A percentile compares a stretch with the other conserved stretches of the same genome.
These are phyloP conservation scores for Ophiostoma pallidulum DNA, from an alignment of 2,329 filamentous ascomycete species.

Conservation along the genomic window DNA sequence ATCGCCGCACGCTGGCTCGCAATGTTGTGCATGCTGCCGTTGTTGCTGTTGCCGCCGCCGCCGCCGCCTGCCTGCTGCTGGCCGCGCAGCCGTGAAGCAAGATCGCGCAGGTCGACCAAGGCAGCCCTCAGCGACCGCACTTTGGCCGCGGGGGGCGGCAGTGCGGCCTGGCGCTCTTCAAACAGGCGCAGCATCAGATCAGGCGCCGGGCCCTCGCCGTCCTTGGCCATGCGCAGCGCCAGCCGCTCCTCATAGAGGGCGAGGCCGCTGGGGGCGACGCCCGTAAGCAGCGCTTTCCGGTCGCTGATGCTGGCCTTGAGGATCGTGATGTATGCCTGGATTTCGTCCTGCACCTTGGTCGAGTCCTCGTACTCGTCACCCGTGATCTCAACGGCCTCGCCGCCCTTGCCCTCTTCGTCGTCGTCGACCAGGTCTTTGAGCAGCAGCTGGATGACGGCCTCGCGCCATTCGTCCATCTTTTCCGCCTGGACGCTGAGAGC, in stretches of 20 bases:
- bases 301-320: conserved; percentile 70
- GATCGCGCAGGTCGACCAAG: conserved; percentile 57
- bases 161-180: conserved; percentile 35
- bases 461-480: conserved; percentile 65
- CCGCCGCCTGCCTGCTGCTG: conserved; percentile 31
- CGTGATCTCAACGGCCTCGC: conserved; percentile 56
- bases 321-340: conserved; percentile 77
- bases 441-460: conserved; percentile 61
- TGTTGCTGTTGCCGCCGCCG: conserved; percentile 34
- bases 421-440: conserved; percentile 72
- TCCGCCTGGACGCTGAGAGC: conserved; percentile 64
- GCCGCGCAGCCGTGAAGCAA: conserved; percentile 46
- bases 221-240: conserved; percentile 50
- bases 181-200: conserved; percentile 48
- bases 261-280: conserved; percentile 59
- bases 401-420: conserved; percentile 53
- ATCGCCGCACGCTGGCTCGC: conserved; percentile 38
- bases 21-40: not conserved
- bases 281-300: conserved; percentile 65
- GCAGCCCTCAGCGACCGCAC: conserved; percentile 60
- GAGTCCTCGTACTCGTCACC: conserved; percentile 88
- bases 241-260: conserved; percentile 61
- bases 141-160: conserved; percentile 26
- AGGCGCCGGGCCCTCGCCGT: conserved; percentile 62
- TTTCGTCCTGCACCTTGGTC: conserved; percentile 76